Percentiles rank a stretch among this genome's conserved stretches.
phyloP scores from a whole-genome alignment of 2,329 filamentous ascomycete genomes.

The Scytalidium sp. region DNA sequence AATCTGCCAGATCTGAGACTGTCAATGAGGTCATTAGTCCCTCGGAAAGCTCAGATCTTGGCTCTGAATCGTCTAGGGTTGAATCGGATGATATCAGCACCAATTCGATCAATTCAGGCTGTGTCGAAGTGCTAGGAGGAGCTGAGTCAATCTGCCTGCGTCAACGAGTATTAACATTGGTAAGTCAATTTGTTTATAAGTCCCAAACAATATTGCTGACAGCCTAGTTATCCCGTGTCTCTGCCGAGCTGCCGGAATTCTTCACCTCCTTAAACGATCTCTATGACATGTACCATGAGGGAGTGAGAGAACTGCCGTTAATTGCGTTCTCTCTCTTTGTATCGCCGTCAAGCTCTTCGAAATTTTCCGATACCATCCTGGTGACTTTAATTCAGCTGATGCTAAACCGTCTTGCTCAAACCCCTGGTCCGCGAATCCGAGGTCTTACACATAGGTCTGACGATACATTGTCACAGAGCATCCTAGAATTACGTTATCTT shows the following conservation, averaged over 20 bases:
- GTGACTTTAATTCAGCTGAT: constrained; percentile 51
- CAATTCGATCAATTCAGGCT: background rate
- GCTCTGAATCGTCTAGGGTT: background rate
- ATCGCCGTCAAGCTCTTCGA: constrained; percentile 33
- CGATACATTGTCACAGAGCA: constrained; percentile 42
- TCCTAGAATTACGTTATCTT: constrained; percentile 51
- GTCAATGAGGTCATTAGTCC: background rate
- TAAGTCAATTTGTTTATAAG: constrained; percentile 10
- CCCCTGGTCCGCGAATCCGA: constrained; percentile 33
- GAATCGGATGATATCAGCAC: background rate
- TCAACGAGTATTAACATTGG: constrained; percentile 23
- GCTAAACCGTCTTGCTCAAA: constrained; percentile 42
- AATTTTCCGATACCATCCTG: constrained; percentile 33
- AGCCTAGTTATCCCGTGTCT: constrained; percentile 21
- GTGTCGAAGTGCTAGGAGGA: constrained; percentile 19
- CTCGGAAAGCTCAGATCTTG: background rate
- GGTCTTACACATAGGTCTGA: constrained; percentile 25
- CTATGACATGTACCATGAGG: constrained; percentile 44
- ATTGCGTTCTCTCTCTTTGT: constrained; percentile 37
- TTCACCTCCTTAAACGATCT: constrained; percentile 41
- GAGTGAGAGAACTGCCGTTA: constrained; percentile 33
- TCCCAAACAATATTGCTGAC: constrained; percentile 4
- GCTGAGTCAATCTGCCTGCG: constrained; percentile 25
- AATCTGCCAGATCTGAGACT: background rate
- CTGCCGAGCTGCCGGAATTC: constrained; percentile 41